Base-by-base conservation (phyloP, 2,329 filamentous ascomycete genomes). In the Chrysosporium keratinophilum region DNA sequence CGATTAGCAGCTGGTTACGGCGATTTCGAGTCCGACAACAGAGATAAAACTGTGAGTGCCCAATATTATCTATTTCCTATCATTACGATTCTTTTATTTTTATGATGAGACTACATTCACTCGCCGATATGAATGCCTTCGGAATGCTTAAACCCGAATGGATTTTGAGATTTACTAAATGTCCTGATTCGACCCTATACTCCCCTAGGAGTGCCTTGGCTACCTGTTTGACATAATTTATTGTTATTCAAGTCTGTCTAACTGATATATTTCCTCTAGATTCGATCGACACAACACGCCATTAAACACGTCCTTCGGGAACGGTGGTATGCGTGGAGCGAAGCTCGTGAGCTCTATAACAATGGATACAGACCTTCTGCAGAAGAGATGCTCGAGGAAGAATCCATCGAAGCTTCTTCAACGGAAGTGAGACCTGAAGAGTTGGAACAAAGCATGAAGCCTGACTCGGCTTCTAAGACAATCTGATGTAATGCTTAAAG, bases 271-370 rank as follows among this genome's bases (percentile, higher is more conserved):
- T 34, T 28, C 11, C 11, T n/a, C 5, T 64, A 95, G 88, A 79
- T 95, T 56, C 77, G 77, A 62, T 74, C 76, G 67, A 96, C 91
- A 20, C 88, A 91, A 80, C 80, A 81, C 64, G 77, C 78, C 44
- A 95, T 97, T 70, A 88, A 88, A 73, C 85, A 93, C 61, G 80
- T 84, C 48, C 74, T 97, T 64, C 91, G 87, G 35, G 90, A 96
- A 72, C 80, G 91, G 63, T 93, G 82, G 74, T 91, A 95, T 71
- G 80, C 87, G 9, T 97, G 88, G 85, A 69, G 70, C 54, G 70
- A 72, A 39, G 71, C 70, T 34, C 63, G 64, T 51, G 63, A 63
- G 39, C 61, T 71, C 40, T 71, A 68, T 54, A 58, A 67, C 28
- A 59, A 62, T 19, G 69, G 69, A 45, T 66, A 67, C 48, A 65